Percentiles rank a stretch among this genome's conserved stretches.
Conservation (phyloP, 768 basidiomycete species). For the Boletellus sp. region DNA sequence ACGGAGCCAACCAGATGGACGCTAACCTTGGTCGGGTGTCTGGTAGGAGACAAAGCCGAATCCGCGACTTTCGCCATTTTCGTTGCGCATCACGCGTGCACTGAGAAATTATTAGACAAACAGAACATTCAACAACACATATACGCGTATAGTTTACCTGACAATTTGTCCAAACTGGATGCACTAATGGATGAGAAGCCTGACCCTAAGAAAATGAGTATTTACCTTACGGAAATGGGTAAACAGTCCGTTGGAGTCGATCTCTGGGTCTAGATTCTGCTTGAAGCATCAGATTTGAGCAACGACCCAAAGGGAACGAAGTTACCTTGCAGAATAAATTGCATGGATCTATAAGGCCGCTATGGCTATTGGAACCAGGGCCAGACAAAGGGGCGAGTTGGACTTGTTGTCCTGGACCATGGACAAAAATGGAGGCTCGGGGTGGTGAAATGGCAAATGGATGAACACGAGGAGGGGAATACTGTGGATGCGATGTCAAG, state of each 20-base stretch:
- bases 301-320: not conserved
- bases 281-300: constrained; percentile 2
- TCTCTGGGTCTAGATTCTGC: constrained; percentile 80
- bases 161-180: constrained; percentile 83
- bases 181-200: constrained; percentile 14
- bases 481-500: constrained; percentile 34
- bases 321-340: constrained; percentile 83
- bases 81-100: constrained; percentile 91
- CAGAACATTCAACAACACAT: not conserved
- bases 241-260: constrained; percentile 83
- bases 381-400: constrained; percentile 72
- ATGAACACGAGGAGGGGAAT: constrained; percentile 64
- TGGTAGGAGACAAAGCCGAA: constrained; percentile 92
- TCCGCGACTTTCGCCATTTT: constrained; percentile 73
- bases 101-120: constrained; percentile 35
- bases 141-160: constrained; percentile 54
- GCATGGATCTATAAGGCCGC: constrained; percentile 86
- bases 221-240: constrained; percentile 73
- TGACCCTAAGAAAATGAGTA: constrained; percentile 1
- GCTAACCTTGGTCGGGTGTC: constrained; percentile 72
- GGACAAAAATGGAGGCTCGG: constrained; percentile 54
- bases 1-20: not conserved
- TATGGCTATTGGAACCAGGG: constrained; percentile 79
- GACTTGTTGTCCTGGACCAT: constrained; percentile 88
- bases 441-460: constrained; percentile 42